Evolutionary conservation across 2,329 filamentous ascomycete species (phyloP).

Genomic region (Plectosphaerella cucumerina): DNA sequence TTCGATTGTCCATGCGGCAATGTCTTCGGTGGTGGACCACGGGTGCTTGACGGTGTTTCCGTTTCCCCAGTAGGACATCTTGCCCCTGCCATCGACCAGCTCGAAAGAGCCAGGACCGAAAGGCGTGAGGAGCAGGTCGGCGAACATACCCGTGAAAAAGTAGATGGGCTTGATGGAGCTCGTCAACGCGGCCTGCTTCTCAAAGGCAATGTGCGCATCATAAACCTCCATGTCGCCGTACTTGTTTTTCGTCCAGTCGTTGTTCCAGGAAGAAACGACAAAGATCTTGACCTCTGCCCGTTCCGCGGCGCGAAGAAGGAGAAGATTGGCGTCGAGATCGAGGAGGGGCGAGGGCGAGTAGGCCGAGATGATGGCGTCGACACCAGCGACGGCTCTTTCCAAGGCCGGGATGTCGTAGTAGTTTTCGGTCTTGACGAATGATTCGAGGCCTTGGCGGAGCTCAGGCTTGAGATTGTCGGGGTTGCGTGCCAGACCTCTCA

Average conservation of each 20-base stretch:
- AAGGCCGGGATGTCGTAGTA: slow-evolving; percentile 26
- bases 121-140: slow-evolving; percentile 17
- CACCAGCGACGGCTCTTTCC: slow-evolving; percentile 23
- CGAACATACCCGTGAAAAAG: slow-evolving; percentile 23
- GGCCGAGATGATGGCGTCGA: slow-evolving; percentile 29
- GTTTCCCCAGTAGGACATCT: slow-evolving; percentile 4
- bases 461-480: slow-evolving; percentile 20
- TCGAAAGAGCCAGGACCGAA: slow-evolving; percentile 5
- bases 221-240: slow-evolving; percentile 26
- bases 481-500: slow-evolving; percentile 27
- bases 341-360: slow-evolving; percentile 17
- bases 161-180: slow-evolving; percentile 23
- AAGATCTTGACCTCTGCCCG: slow-evolving; percentile 25
- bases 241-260: slow-evolving; percentile 23
- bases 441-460: slow-evolving; percentile 17
- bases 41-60: slow-evolving; percentile 4
- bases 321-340: slow-evolving; percentile 26
- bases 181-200: slow-evolving; percentile 21
- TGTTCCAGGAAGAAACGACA: slow-evolving; percentile 24
- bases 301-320: slow-evolving; percentile 30
- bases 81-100: neutral
- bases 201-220: slow-evolving; percentile 26
- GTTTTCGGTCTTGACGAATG: slow-evolving; percentile 16
- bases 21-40: slow-evolving; percentile 5
- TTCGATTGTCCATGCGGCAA: slow-evolving; percentile 5